A percentile compares a stretch with the other conserved stretches of the same genome.
phyloP scores from a whole-genome alignment of 2,329 filamentous ascomycete species.

The Epichloe typhina region DNA sequence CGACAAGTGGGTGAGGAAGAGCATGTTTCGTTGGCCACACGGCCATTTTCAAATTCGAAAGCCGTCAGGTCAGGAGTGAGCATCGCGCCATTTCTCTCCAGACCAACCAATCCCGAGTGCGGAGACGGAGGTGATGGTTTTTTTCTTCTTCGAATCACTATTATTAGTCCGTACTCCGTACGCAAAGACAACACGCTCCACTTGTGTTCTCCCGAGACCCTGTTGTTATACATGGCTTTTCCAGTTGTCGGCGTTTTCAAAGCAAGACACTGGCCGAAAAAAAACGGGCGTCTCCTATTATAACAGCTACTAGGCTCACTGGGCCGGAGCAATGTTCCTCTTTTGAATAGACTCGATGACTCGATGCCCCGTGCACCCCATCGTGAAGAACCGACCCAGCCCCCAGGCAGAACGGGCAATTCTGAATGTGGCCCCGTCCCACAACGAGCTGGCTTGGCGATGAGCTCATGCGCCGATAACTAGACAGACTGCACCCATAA shows the following conservation, averaged over 20 bases:
- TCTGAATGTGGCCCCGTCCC: neutral
- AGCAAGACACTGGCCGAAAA: constrained; percentile 1
- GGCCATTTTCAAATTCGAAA: neutral
- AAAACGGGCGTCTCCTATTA: neutral
- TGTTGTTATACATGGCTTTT: neutral
- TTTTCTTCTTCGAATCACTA: no score
- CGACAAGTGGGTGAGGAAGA: no score
- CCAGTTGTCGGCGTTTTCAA: neutral
- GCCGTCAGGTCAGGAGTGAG: neutral
- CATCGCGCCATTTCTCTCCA: neutral
- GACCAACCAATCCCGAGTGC: neutral
- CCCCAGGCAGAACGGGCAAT: no score
- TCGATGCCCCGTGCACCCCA: neutral
- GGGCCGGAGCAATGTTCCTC: neutral
- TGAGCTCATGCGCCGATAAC: no score
- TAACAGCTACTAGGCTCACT: no score
- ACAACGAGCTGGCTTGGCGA: neutral
- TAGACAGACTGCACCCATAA: neutral
- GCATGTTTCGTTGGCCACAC: neutral
- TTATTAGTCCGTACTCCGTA: no score
- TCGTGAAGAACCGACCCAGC: neutral
- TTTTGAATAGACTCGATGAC: neutral
- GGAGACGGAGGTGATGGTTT: neutral
- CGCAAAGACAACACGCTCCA: neutral
- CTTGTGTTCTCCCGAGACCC: neutral